Conservation (phyloP, 495 filamentous ascomycete genomes). For the Talaromyces proteolyticus region DNA sequence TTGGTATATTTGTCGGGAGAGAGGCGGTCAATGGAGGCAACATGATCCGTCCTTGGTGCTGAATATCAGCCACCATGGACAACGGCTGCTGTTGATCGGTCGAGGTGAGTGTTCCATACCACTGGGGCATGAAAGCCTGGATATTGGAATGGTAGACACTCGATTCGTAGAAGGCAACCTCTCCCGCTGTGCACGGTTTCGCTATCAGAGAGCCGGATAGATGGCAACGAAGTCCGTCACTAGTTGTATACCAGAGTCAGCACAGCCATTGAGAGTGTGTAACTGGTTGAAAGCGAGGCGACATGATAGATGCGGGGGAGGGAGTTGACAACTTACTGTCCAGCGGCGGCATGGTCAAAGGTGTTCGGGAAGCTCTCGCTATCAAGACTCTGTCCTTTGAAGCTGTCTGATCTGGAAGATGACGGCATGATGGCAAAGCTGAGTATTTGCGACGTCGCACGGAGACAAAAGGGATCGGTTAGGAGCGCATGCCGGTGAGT, state of each 20-base stretch:
- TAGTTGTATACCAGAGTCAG: conserved; percentile 32
- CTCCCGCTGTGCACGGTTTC: conserved; percentile 84
- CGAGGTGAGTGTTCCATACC: conserved; percentile 66
- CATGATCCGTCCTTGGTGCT: conserved; percentile 31
- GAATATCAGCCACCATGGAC: conserved; percentile 30
- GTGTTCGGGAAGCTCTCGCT: conserved; percentile 52
- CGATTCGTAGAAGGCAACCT: conserved; percentile 90
- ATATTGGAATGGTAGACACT: conserved; percentile 63
- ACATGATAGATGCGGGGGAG: too few relatives aligned
- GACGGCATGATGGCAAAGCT: conserved; percentile 31
- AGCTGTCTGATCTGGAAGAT: conserved; percentile 26
- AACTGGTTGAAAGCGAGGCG: too few relatives aligned
- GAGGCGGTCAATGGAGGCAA: conserved; percentile 31
- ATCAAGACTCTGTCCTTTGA: conserved; percentile 31
- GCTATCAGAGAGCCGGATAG: conserved; percentile 79
- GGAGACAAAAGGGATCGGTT: neutral
- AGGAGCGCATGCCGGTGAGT: conserved; percentile 15
- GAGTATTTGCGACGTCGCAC: neutral
- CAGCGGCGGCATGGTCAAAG: conserved; percentile 80
- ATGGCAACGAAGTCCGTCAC: conserved; percentile 88
- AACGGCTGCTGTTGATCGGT: conserved; percentile 46
- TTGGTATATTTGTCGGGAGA: conserved; percentile 10
- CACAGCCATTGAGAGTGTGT: too few relatives aligned
- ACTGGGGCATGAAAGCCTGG: conserved; percentile 75
- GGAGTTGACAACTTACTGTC: conserved; percentile 91